Conservation (phyloP, 441 rosid species). For the Adansonia gregorii region DNA sequence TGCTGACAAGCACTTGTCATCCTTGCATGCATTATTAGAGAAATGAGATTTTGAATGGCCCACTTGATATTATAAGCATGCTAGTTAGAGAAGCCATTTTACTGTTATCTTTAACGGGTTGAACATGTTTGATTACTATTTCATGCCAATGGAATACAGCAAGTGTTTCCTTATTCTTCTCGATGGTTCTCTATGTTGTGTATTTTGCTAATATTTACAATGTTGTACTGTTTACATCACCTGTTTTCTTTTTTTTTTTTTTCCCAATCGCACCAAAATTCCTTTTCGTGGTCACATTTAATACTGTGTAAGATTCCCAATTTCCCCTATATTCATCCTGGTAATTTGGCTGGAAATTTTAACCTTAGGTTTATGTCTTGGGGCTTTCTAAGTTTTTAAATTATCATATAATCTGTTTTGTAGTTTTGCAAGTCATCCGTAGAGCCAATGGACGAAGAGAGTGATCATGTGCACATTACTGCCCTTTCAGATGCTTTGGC, state of each 20-base stretch:
- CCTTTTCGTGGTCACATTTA: not conserved
- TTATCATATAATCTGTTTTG: conserved; percentile 32
- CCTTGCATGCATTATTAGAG: not conserved
- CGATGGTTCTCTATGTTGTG: not conserved
- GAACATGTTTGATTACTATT: not conserved
- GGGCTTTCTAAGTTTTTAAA: not conserved
- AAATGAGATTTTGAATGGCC: not conserved
- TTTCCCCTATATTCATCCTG: not conserved
- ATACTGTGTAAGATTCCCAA: not conserved
- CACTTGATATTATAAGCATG: not conserved
- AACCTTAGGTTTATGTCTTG: not conserved
- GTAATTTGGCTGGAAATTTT: not conserved
- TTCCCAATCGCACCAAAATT: not conserved
- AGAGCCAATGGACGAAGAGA: conserved; percentile 99
- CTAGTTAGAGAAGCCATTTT: not conserved
- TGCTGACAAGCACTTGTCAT: conserved; percentile 8
- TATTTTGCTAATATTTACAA: not conserved
- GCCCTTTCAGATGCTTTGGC: conserved; percentile 91
- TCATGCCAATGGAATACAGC: not conserved
- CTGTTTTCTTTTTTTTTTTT: not conserved
- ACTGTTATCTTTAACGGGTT: not conserved
- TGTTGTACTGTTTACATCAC: not conserved
- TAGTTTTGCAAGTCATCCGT: conserved; percentile 98
- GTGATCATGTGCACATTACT: conserved; percentile 90
- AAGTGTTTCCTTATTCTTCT: not conserved